phyloP scores from a whole-genome alignment of 305 asterid genomes.

The Nicotiana rustica region DNA sequence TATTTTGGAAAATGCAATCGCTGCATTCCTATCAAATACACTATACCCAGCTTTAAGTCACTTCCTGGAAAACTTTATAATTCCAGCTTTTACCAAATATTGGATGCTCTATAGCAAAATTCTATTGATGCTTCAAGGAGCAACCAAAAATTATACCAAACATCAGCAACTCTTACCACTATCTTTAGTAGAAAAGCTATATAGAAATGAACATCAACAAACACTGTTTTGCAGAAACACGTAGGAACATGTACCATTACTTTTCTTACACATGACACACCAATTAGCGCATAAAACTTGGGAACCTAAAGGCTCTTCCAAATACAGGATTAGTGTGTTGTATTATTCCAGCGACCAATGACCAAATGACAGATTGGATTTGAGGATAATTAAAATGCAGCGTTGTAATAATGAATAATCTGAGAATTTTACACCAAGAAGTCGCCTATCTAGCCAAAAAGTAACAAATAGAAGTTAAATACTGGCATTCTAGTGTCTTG shows the following conservation, averaged over 20 bases:
- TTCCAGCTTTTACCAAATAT: background rate
- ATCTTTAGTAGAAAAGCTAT: background rate
- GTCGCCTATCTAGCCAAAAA: background rate
- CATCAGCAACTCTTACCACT: slow-evolving; percentile 23
- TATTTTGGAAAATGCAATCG: background rate
- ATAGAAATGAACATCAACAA: slow-evolving; percentile 14
- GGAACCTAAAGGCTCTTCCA: background rate
- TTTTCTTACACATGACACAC: background rate
- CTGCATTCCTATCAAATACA: background rate
- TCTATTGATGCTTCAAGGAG: background rate
- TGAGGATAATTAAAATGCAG: background rate
- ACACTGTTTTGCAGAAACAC: background rate
- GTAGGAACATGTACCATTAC: background rate
- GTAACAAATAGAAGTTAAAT: background rate
- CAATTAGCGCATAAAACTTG: background rate
- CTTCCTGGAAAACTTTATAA: background rate
- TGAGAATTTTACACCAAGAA: background rate
- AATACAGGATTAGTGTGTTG: background rate
- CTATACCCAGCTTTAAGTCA: background rate
- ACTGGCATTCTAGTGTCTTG: background rate
- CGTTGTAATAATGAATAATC: background rate
- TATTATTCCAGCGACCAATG: background rate
- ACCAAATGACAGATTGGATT: background rate
- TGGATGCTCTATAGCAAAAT: background rate
- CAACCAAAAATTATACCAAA: background rate